Percentiles rank a stretch among this genome's conserved stretches.
These are phyloP conservation scores for Cercospora citrullina DNA, from an alignment of 2,329 filamentous ascomycete species.

Conservation along the genomic window DNA sequence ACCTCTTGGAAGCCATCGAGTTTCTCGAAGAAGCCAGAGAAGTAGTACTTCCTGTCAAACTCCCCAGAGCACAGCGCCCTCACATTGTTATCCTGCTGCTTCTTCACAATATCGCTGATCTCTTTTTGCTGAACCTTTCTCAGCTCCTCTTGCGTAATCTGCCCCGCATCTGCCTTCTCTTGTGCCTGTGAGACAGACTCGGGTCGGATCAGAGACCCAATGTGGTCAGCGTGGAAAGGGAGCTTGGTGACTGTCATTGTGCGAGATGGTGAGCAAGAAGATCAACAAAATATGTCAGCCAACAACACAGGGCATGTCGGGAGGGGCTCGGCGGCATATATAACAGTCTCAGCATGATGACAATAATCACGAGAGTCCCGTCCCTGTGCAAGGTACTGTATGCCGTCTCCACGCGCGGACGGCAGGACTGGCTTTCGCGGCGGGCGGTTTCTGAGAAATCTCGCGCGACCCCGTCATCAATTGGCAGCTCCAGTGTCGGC, in stretches of 20 bases:
- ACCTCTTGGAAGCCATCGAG: constrained; percentile 42
- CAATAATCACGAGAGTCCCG: neutral
- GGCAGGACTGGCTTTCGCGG: neutral
- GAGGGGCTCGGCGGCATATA: constrained; percentile 1
- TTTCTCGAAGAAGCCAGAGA: constrained; percentile 44
- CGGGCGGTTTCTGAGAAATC: neutral
- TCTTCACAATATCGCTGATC: constrained; percentile 64
- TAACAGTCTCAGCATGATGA: neutral
- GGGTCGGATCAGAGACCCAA: constrained; percentile 70
- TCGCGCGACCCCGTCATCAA: neutral
- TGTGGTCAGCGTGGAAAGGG: constrained; percentile 71
- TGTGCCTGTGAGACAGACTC: constrained; percentile 61
- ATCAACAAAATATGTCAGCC: neutral
- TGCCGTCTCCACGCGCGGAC: constrained; percentile 1
- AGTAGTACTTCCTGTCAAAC: constrained; percentile 53
- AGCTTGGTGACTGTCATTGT: constrained; percentile 44
- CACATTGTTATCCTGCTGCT: constrained; percentile 64
- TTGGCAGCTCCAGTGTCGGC: neutral
- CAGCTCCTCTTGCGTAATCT: constrained; percentile 58
- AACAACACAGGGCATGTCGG: neutral
- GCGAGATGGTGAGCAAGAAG: neutral
- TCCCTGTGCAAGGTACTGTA: neutral
- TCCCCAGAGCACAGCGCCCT: constrained; percentile 68
- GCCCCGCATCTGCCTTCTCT: constrained; percentile 57
- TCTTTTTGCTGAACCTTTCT: constrained; percentile 63